Evolutionary conservation across 306 rosid genomes (phyloP), one percentile per base, ranked within the genome.

Genomic region (Oemleria cerasiformis): DNA sequence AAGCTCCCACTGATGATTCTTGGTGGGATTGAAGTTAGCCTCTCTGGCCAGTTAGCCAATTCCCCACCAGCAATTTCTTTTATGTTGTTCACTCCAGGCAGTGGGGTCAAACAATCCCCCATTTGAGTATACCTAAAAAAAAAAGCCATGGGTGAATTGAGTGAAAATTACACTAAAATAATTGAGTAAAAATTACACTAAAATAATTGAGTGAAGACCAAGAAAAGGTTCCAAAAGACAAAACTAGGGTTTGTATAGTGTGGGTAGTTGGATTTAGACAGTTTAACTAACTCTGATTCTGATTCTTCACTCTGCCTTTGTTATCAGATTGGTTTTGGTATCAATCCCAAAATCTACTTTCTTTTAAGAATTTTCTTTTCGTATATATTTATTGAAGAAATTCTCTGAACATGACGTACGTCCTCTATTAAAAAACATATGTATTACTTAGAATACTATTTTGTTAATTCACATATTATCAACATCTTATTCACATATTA

Each of bases 81-180:
- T 14, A 89, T 53, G 73, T 75, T 79, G 2, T 79, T 73, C 69
- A 86, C 97, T 45, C 77, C 84, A 1, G 99, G 99, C 8, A 95
- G 86, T 77, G 89, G 96, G 47, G 96, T 95, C 82, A 95, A 67
- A 84, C 99, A 95, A 2, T 83, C 79, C 63, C 85, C 96, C 83
- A 91, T 62, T 80, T 88, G 88, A 19, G 96, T 91, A 83, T 91
- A 94, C 98, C 98, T 92, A 17, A 19, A 38, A 38, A 56, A 51
- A 16, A 19, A 2, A 40, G 36, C 3, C 55, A 4, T 1, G 15
- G 8, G 9, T 41, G 15, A 30, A 2, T 56, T 36, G 56, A 67
- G 43, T 34, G 11, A 51, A 42, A 21, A 14, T 20, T 0, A 13
- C 41, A 7, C 21, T 2, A 19, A 5, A 55, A 41, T 10, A n/a